Evolutionary conservation across 148 eudicot species (phyloP), one percentile per base, ranked within the genome.

Genomic region (Euryodendron excelsum): DNA sequence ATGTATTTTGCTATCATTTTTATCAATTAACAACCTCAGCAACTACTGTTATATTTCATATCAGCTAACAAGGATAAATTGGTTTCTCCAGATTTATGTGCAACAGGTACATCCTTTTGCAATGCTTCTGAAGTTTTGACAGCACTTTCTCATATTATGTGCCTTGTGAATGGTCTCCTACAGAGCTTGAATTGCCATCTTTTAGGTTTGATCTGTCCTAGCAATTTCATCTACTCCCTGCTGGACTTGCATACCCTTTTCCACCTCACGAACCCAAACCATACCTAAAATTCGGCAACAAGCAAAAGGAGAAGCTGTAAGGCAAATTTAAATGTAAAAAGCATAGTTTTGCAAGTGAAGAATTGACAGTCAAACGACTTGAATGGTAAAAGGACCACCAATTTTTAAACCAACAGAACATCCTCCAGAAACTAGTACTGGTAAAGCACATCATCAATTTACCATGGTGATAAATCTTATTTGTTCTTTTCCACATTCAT

Each of bases 191-290:
- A 82, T 75, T 75, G 92, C 96, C 94, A 91, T 79, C 83, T 80
- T 81, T 80, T 88, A 61, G 98, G 94, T 82, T 90, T 95, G 63
- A 85, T 82, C 59, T 91, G 98, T 70, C 97, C 99, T 13, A 91
- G 77, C 78, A 88, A 76, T 82, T 90, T 93, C 99, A 96, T 84
- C 78, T 96, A 98, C 56, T 93, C 98, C 82, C 76, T 93, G 78
- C 84, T 83, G 73, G 90, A 90, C 68, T 85, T 89, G 94, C 89
- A 69, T 87, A 92, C 98, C 99, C 90, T 78, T 80, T 87, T 50
- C 99, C 99, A 69, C 98, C 97, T 61, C 98, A 88, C 97, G 94
- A 96, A 59, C 99, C 99, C 82, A 96, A 78, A 36, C 81, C 91
- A 76, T 90, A 93, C 80, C 99, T 96, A 88, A 80, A 77, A 60